These are phyloP conservation scores for Coccomyxa subellipsoidea DNA, from an alignment of 163 green algal genomes.

Conservation along the genomic window DNA sequence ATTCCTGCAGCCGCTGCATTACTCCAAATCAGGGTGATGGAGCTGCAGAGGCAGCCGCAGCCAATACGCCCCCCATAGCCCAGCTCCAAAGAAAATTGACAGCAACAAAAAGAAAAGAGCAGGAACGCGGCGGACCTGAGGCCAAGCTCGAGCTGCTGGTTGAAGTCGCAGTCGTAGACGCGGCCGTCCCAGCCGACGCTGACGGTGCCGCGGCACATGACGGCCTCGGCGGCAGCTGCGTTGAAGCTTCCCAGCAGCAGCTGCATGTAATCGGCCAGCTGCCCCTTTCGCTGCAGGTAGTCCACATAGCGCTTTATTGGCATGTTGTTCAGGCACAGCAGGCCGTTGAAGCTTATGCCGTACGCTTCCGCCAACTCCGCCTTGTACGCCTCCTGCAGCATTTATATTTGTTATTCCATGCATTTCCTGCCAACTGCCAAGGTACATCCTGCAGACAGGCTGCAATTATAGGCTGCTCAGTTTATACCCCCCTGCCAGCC, in stretches of 20 bases:
- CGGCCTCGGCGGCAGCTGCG: conserved; percentile 53
- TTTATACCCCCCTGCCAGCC: too few relatives aligned
- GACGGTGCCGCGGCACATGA: conserved; percentile 86
- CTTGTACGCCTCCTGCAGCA: conserved; percentile 30
- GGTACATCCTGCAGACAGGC: too few relatives aligned
- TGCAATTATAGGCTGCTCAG: too few relatives aligned
- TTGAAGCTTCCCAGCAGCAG: conserved; percentile 91
- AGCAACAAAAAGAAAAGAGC: too few relatives aligned
- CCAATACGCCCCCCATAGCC: too few relatives aligned
- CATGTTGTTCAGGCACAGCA: conserved; percentile 98
- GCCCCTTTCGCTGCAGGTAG: conserved; percentile 50
- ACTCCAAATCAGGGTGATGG: too few relatives aligned
- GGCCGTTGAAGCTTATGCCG: conserved; percentile 82
- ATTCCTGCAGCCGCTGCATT: too few relatives aligned
- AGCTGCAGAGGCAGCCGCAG: too few relatives aligned
- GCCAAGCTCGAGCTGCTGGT: conserved; percentile 95
- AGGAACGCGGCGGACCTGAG: conserved; percentile 30
- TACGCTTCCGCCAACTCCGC: conserved; percentile 65
- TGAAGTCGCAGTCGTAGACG: conserved; percentile 98
- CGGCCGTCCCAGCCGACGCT: conserved; percentile 84
- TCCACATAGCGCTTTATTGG: conserved; percentile 96
- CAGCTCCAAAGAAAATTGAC: too few relatives aligned
- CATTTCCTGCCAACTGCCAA: too few relatives aligned
- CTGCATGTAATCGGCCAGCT: conserved; percentile 88
- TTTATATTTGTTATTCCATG: too few relatives aligned